Base-by-base conservation (phyloP, 768 basidiomycete genomes). In the Trichaptum fuscoviolaceum region DNA sequence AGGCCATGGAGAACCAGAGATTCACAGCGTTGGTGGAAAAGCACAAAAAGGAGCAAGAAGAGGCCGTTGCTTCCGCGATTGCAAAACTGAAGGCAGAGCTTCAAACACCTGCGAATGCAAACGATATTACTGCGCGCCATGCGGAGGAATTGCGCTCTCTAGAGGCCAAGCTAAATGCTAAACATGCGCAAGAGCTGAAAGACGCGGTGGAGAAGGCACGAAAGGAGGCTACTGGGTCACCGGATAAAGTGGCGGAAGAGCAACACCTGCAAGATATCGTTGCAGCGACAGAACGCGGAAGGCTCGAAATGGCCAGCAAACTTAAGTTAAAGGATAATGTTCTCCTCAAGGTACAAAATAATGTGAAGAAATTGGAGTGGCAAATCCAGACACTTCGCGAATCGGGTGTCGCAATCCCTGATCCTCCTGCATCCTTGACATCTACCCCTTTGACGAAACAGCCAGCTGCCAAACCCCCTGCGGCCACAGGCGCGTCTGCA, bases 251-350 rank as follows among this genome's bases (percentile, higher is more conserved):
- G 20, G 42, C 42, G 15, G 42, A 52, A 52, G 42, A 52, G 17
- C 79, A 77, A 57, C 85, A 85, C 25, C 77, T 80, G 7, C 80
- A 84, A 25, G 89, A 89, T 63, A 84, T 91, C 35, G 80, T 80
- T 2, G 79, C 84, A 7, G 91, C 91, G 0, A 81, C 89, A 7
- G 91, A 93, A 63, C 79, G 84, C 2, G 91, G 91, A 1, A 80
- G 91, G 61, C 79, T 83, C 78, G 91, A 93, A 69, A 80, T 83
- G 63, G 78, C 71, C 1, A 79, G 85, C 25, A 90, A 89, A 77
- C 73, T 77, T 35, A 90, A 88, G 73, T 69, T 93, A 58, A 92
- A 92, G 76, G 91, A 93, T 69, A 77, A 79, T 1, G 89, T 89
- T 69, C 77, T 92, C n/a, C 80, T 86, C 34, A 83, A 80, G 63